phyloP scores from a whole-genome alignment of 306 rosid species.

The Medicago lupulina region DNA sequence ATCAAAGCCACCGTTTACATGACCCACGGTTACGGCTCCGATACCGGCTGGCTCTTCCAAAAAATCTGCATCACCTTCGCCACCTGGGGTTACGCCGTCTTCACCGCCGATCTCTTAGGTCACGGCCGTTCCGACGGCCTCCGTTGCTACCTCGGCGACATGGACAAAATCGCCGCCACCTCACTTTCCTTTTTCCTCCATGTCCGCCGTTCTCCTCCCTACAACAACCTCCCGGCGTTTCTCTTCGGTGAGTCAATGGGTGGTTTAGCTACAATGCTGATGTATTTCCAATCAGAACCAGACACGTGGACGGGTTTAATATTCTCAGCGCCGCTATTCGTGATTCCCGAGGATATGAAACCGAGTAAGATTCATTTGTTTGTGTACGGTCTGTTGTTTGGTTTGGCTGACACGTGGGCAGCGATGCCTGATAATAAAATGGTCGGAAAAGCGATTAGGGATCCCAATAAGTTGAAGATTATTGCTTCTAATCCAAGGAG shows the following conservation, averaged over 20 bases:
- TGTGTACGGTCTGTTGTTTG: constrained; percentile 78
- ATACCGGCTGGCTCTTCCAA: constrained; percentile 96
- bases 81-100: constrained; percentile 92
- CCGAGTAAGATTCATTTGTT: constrained; percentile 68
- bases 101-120: constrained; percentile 90
- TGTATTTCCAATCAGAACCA: constrained; percentile 82
- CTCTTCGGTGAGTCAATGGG: constrained; percentile 98
- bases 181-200: constrained; percentile 78
- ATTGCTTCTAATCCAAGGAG: constrained; percentile 87
- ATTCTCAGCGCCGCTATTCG: constrained; percentile 91
- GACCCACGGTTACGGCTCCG: constrained; percentile 99
- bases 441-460: constrained; percentile 92
- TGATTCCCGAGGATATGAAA: constrained; percentile 93
- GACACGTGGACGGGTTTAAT: constrained; percentile 87
- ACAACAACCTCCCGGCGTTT: constrained; percentile 71
- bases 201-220: constrained; percentile 59
- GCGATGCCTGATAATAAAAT: constrained; percentile 92
- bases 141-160: constrained; percentile 88
- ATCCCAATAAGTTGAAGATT: constrained; percentile 74
- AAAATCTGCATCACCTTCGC: constrained; percentile 83
- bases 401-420: constrained; percentile 94
- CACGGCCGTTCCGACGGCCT: constrained; percentile 96
- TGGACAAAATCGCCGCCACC: constrained; percentile 73
- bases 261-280: constrained; percentile 70
- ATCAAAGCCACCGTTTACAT: constrained; percentile 80